phyloP scores from a whole-genome alignment of 805 yeast species.

The Saccharomycopsis lassenensis region DNA sequence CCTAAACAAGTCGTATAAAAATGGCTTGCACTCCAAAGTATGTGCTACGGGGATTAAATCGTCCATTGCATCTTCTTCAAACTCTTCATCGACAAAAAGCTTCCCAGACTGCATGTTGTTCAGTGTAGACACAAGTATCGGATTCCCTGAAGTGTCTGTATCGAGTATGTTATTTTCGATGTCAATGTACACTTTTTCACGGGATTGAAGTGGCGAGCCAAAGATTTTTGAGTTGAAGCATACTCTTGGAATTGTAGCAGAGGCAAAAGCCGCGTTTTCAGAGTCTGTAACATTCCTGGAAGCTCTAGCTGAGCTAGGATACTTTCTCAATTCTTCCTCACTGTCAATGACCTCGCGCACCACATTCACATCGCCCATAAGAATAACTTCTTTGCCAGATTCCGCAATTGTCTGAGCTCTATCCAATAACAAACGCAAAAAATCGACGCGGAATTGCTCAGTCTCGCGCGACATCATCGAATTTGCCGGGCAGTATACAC shows the following conservation, averaged over 20 bases:
- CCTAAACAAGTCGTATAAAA: slow-evolving; percentile 52
- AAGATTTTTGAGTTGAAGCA: slow-evolving; percentile 11
- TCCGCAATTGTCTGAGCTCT: slow-evolving; percentile 47
- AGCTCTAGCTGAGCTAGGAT: slow-evolving; percentile 1
- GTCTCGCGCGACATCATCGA: slow-evolving; percentile 62
- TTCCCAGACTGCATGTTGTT: too few species aligned
- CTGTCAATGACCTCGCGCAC: slow-evolving; percentile 71
- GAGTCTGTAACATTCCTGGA: slow-evolving; percentile 25
- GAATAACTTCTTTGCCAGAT: slow-evolving; percentile 56
- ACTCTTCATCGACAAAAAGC: slow-evolving; percentile 1
- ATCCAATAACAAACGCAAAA: slow-evolving; percentile 46
- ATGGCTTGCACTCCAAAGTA: slow-evolving; percentile 27
- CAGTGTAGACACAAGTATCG: too few species aligned
- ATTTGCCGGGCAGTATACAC: slow-evolving; percentile 87
- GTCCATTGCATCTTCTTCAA: slow-evolving; percentile 22
- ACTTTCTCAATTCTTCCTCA: slow-evolving; percentile 42
- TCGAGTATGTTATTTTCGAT: slow-evolving; percentile 8
- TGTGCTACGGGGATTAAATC: slow-evolving; percentile 18
- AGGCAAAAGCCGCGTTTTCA: slow-evolving; percentile 29
- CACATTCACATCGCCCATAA: slow-evolving; percentile 87
- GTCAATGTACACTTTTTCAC: slow-evolving; percentile 9
- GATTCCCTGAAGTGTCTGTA: slow-evolving; percentile 5
- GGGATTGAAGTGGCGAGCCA: slow-evolving; percentile 1
- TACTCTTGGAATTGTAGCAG: slow-evolving; percentile 17
- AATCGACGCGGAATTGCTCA: slow-evolving; percentile 44